Evolutionary conservation across 106 monocot species (phyloP).

Genomic region (Dendrobium catenatum): DNA sequence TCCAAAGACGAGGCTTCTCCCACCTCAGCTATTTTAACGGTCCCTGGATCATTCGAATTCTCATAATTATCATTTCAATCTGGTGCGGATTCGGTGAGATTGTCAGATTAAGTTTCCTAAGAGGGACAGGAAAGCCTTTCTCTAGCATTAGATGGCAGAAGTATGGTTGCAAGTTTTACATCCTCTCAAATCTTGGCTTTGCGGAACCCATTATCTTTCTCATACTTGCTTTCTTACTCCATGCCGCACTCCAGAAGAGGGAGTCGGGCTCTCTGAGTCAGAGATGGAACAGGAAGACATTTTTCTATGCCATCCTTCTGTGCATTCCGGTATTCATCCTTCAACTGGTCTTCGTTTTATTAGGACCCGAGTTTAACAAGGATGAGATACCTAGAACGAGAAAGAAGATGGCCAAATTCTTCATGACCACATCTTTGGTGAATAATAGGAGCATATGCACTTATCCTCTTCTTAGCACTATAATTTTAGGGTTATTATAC

Average conservation of each 20-base stretch:
- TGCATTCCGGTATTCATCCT: slow-evolving; percentile 44
- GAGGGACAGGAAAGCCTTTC: slow-evolving; percentile 32
- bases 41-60: slow-evolving; percentile 48
- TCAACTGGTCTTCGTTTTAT: slow-evolving; percentile 40
- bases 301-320: slow-evolving; percentile 19
- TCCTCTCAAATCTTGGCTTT: slow-evolving; percentile 69
- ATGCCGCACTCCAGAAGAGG: slow-evolving; percentile 40
- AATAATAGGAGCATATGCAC: slow-evolving; percentile 39
- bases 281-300: slow-evolving; percentile 49
- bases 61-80: slow-evolving; percentile 37
- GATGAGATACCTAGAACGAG: slow-evolving; percentile 12
- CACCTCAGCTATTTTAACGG: slow-evolving; percentile 59
- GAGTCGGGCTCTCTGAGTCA: slow-evolving; percentile 41
- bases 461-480: slow-evolving; percentile 66
- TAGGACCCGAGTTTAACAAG: slow-evolving; percentile 32
- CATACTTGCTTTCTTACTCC: slow-evolving; percentile 45
- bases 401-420: slow-evolving; percentile 46
- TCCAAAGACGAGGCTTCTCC: slow-evolving; percentile 25
- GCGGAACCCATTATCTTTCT: slow-evolving; percentile 62
- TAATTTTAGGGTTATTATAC: slow-evolving; percentile 43
- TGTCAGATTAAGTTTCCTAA: slow-evolving; percentile 36
- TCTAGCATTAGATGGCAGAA: slow-evolving; percentile 31
- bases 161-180: slow-evolving; percentile 56
- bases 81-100: slow-evolving; percentile 64
- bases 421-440: slow-evolving; percentile 25